Evolutionary conservation across 2,329 filamentous ascomycete species (phyloP), one percentile per base, ranked within the genome.

Genomic region (Amylocarpus encephaloides): DNA sequence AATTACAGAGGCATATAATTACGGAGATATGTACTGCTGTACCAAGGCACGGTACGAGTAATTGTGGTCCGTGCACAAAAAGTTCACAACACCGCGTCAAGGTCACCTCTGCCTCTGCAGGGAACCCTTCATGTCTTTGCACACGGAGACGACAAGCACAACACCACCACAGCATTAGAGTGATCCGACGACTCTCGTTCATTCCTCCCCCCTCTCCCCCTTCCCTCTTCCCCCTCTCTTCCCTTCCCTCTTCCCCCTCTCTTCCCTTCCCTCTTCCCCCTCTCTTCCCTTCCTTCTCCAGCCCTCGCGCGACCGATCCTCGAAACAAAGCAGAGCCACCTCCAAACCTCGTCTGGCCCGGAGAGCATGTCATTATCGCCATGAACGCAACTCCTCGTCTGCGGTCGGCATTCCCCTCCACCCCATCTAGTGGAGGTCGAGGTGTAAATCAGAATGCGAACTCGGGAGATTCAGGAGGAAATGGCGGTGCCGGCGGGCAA

Each of bases 371-470:
- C 71, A 92, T 92, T 71, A 92, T 92, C 62, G 59, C 60, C 71
- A 92, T 92, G 88, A 88, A 82, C 79, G 79, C 76, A 70, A 93
- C 87, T 74, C 88, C 85, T 71, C 85, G 83, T 73, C 76, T 89
- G 73, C 82, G 85, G 73, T 89, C 86, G 77, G 86, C 85, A 65
- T 93, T 84, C 67, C 88, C 88, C 67, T 75, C 81, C 64, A 91
- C 87, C 61, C 88, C 87, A 64, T 76, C 74, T 62, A 73, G 73
- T 60, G 64, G 35, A 34, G 26, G 26, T 45, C 48, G 43, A 36
- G 48, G 48, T 11, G 34, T 40, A 30, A 18, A 9, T 39, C 22
- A 26, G 22, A 26, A 26, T 26, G 22, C 22, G 4, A 15, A 16
- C 3, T 15, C 5, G 26, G 35, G 48, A 22, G 30, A 32, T 29